Conservation (phyloP, 169 alveolate genomes). For the Condylostoma magnum region DNA sequence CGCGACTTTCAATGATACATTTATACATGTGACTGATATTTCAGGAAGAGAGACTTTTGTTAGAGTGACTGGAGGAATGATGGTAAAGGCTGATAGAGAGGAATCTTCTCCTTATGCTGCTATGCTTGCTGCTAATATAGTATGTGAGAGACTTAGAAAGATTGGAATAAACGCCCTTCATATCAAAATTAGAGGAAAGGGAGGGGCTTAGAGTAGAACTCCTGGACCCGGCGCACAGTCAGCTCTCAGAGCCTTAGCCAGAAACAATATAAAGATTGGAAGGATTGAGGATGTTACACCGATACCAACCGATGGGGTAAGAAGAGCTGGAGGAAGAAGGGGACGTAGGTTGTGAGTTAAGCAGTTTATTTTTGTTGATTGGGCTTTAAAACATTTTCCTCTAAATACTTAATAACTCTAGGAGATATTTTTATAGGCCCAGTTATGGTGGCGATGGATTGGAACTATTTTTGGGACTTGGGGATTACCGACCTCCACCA, state of each 20-base stretch:
- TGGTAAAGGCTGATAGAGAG: constrained; percentile 98
- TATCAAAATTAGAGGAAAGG: constrained; percentile 96
- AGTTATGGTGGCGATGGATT: constrained; percentile 28
- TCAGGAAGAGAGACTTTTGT: constrained; percentile 99
- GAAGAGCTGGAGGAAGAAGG: constrained; percentile 99
- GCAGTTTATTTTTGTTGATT: too few relatives aligned
- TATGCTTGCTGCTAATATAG: constrained; percentile 99
- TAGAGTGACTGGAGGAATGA: constrained; percentile 99
- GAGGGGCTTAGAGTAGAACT: constrained; percentile 95
- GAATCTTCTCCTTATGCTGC: constrained; percentile 99
- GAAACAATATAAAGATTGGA: constrained; percentile 98
- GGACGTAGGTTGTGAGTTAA: constrained; percentile 99
- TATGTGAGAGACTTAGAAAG: constrained; percentile 95
- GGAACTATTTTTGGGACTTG: constrained; percentile 29
- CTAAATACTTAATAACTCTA: too few relatives aligned
- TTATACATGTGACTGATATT: constrained; percentile 99
- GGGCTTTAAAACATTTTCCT: too few relatives aligned
- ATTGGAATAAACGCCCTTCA: constrained; percentile 98
- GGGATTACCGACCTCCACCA: constrained; percentile 22
- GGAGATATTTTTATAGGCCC: constrained; percentile 18
- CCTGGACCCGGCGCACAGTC: constrained; percentile 99
- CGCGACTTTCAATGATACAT: constrained; percentile 99
- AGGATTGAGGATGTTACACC: constrained; percentile 99
- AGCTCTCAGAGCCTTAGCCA: constrained; percentile 99
- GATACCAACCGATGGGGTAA: constrained; percentile 98